Conservation (phyloP, 1,139 yeast species). For the Yamadazyma oceani region DNA sequence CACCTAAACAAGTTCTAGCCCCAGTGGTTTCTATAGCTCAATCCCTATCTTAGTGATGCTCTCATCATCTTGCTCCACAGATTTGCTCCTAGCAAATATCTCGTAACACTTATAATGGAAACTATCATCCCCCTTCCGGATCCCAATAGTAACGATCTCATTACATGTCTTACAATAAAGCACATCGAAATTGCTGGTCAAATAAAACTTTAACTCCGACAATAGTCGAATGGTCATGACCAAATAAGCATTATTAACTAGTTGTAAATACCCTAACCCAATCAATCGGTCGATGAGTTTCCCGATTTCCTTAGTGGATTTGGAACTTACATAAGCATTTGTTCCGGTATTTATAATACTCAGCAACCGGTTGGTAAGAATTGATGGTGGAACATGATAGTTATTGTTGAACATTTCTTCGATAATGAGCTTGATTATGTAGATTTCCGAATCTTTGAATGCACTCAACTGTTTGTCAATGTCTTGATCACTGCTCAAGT, state of each 20-base stretch:
- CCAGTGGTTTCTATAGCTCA: too few relatives aligned
- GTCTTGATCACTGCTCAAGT: slow-evolving; percentile 30
- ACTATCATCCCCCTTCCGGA: slow-evolving; percentile 35
- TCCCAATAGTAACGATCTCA: slow-evolving; percentile 58
- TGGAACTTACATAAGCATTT: slow-evolving; percentile 5
- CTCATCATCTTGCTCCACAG: slow-evolving; percentile 3
- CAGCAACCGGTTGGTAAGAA: slow-evolving; percentile 7
- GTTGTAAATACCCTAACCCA: slow-evolving; percentile 54
- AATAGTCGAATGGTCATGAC: slow-evolving; percentile 42
- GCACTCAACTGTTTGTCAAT: slow-evolving; percentile 37
- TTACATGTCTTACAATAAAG: slow-evolving; percentile 53
- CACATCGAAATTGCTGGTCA: slow-evolving; percentile 42
- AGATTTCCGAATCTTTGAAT: slow-evolving; percentile 49
- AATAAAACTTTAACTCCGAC: slow-evolving; percentile 47
- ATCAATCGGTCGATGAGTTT: slow-evolving; percentile 39
- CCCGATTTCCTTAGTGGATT: slow-evolving; percentile 33
- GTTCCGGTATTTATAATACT: not conserved
- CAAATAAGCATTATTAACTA: slow-evolving; percentile 26
- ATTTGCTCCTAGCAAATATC: slow-evolving; percentile 26
- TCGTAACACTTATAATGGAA: slow-evolving; percentile 55
- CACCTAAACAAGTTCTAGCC: too few relatives aligned
- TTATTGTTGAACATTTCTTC: slow-evolving; percentile 40
- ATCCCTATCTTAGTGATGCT: slow-evolving; percentile 7
- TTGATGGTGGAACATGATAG: slow-evolving; percentile 10
- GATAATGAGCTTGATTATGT: slow-evolving; percentile 46